Percentiles rank a stretch among this genome's conserved stretches.
Conservation (phyloP, 2,329 filamentous ascomycete species). For the Metarhizium rileyi region DNA sequence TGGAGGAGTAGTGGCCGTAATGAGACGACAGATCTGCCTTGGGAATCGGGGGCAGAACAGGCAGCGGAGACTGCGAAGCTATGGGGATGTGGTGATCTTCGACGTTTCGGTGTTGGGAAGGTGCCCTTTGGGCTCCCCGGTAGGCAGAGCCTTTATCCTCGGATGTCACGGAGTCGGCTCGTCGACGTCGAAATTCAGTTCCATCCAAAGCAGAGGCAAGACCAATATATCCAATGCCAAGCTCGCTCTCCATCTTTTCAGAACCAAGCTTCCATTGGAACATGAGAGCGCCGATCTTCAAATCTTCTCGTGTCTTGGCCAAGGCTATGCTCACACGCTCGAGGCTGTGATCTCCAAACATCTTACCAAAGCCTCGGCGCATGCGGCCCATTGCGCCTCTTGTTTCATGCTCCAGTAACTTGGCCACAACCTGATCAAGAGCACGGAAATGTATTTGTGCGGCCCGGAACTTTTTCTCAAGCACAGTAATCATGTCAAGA, state of each 20-base stretch:
- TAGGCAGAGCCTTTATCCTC: constrained; percentile 7
- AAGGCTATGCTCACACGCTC: constrained; percentile 49
- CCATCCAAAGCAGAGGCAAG: constrained; percentile 53
- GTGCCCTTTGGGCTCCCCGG: not conserved
- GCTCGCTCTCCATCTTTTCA: constrained; percentile 46
- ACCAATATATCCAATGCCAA: constrained; percentile 58
- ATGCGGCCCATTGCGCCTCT: constrained; percentile 50
- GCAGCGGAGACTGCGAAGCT: not conserved
- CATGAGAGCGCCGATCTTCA: constrained; percentile 54
- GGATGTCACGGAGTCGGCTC: constrained; percentile 5
- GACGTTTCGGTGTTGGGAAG: constrained; percentile 5
- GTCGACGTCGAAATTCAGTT: constrained; percentile 17
- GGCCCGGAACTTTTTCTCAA: constrained; percentile 53
- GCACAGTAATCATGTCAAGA: constrained; percentile 49
- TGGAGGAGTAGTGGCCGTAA: constrained; percentile 9
- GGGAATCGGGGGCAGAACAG: constrained; percentile 4
- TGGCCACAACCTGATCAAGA: constrained; percentile 52
- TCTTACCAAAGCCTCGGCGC: constrained; percentile 51
- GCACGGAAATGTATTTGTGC: constrained; percentile 52
- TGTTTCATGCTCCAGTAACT: constrained; percentile 52
- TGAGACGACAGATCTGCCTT: constrained; percentile 1
- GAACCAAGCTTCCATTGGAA: constrained; percentile 57
- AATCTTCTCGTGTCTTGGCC: constrained; percentile 46
- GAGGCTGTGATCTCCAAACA: constrained; percentile 53
- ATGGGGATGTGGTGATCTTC: constrained; percentile 5